A percentile compares a stretch with the other conserved stretches of the same genome.
phyloP scores from a whole-genome alignment of 768 basidiomycete genomes.

The Leccinum olivaceopallidum region DNA sequence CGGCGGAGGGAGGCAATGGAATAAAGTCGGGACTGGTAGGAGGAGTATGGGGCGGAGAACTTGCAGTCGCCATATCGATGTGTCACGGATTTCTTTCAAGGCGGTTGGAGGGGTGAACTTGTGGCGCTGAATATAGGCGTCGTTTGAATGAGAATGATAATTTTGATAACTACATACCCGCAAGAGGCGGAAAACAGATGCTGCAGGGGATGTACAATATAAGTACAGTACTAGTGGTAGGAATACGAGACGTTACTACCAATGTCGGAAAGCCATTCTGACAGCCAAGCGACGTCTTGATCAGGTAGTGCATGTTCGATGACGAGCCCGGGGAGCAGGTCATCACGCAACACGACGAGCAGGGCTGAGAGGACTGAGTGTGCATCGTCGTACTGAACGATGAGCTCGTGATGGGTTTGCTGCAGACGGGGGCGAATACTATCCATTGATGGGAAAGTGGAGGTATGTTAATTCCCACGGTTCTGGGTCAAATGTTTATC shows the following conservation, averaged over 20 bases:
- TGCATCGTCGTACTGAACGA: conserved; percentile 51
- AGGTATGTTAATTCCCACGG: neutral
- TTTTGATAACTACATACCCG: conserved; percentile 44
- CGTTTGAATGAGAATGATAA: conserved; percentile 2
- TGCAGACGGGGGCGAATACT: conserved; percentile 31
- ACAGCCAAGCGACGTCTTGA: conserved; percentile 50
- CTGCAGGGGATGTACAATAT: conserved; percentile 28
- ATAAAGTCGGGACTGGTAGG: conserved; percentile 29
- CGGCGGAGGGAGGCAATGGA: conserved; percentile 56
- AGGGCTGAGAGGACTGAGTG: conserved; percentile 46
- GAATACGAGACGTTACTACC: conserved; percentile 37
- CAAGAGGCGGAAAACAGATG: conserved; percentile 58
- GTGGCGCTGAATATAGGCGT: conserved; percentile 49
- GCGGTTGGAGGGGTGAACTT: conserved; percentile 64
- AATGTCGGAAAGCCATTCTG: conserved; percentile 65
- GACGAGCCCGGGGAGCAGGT: conserved; percentile 59
- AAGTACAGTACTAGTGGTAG: neutral
- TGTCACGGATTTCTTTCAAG: conserved; percentile 56
- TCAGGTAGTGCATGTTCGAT: conserved; percentile 56
- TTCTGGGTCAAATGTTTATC: neutral
- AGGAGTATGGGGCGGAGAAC: conserved; percentile 40
- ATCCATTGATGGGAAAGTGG: neutral
- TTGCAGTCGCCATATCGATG: conserved; percentile 54
- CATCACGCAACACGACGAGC: conserved; percentile 51
- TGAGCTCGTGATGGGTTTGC: conserved; percentile 48